These are phyloP conservation scores for Penicillium parvum DNA, from an alignment of 495 filamentous ascomycete genomes.

Conservation along the genomic window DNA sequence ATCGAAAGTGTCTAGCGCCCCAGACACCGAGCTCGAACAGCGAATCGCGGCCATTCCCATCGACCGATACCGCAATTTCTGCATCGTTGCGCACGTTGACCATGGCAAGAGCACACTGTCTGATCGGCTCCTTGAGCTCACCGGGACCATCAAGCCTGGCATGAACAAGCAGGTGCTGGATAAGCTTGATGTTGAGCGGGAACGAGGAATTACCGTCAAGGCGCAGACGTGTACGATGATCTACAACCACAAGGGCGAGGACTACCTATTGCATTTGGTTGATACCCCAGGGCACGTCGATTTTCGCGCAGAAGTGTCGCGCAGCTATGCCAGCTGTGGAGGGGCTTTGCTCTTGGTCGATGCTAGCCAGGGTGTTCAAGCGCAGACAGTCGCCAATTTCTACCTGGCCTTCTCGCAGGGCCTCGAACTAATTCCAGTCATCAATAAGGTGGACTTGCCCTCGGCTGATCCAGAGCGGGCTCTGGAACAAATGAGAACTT, in stretches of 20 bases:
- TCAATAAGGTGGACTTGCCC: slow-evolving; percentile 94
- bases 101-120: slow-evolving; percentile 96
- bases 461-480: slow-evolving; percentile 81
- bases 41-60: slow-evolving; percentile 86
- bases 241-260: slow-evolving; percentile 76
- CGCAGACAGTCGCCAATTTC: slow-evolving; percentile 96
- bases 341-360: slow-evolving; percentile 91
- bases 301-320: slow-evolving; percentile 90
- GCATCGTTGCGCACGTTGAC: slow-evolving; percentile 97
- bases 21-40: slow-evolving; percentile 59
- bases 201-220: slow-evolving; percentile 96
- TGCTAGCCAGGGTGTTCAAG: slow-evolving; percentile 87
- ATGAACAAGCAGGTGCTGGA: slow-evolving; percentile 94
- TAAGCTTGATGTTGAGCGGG: slow-evolving; percentile 93
- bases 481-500: slow-evolving; percentile 75
- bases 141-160: slow-evolving; percentile 83
- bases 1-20: slow-evolving; percentile 22
- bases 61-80: slow-evolving; percentile 90
- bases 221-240: slow-evolving; percentile 98
- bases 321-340: slow-evolving; percentile 92
- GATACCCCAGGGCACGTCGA: slow-evolving; percentile 98
- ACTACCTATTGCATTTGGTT: slow-evolving; percentile 91
- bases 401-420: slow-evolving; percentile 93
- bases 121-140: slow-evolving; percentile 89
- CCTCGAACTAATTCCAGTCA: slow-evolving; percentile 77